Conservation (phyloP, 768 basidiomycete genomes). For the Termitomyces sp. region DNA sequence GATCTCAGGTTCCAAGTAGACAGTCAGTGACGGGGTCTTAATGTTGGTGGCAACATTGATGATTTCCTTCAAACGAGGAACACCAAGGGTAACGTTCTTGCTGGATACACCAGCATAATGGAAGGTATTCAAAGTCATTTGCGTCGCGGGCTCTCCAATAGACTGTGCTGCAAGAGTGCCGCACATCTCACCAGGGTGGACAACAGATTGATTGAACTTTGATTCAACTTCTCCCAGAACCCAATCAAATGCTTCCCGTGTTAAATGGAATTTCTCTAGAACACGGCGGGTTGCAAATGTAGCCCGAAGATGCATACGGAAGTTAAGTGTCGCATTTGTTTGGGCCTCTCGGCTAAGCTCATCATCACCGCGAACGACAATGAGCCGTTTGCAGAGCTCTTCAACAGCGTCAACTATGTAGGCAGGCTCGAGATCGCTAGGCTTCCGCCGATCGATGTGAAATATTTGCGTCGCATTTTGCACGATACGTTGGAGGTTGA, state of each 20-base stretch:
- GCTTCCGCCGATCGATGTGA: constrained; percentile 92
- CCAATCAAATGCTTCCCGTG: constrained; percentile 96
- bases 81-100: constrained; percentile 99
- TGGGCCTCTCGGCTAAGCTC: constrained; percentile 71
- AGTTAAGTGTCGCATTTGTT: constrained; percentile 83
- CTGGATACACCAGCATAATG: constrained; percentile 99
- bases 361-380: constrained; percentile 88
- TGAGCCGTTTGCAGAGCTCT: constrained; percentile 67
- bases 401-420: constrained; percentile 81
- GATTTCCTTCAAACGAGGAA: constrained; percentile 97
- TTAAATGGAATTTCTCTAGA: constrained; percentile 83
- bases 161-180: constrained; percentile 97
- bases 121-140: constrained; percentile 99
- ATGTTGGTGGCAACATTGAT: constrained; percentile 99
- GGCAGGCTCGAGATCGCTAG: constrained; percentile 84
- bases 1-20: constrained; percentile 76
- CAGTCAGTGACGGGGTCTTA: constrained; percentile 95
- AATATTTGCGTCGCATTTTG: constrained; percentile 96
- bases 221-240: constrained; percentile 93
- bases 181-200: constrained; percentile 98
- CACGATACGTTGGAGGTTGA: constrained; percentile 92
- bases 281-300: constrained; percentile 85
- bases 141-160: constrained; percentile 98
- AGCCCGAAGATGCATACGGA: constrained; percentile 89
- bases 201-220: constrained; percentile 91